Evolutionary conservation across 1,284 basidiomycete genomes (phyloP).

Genomic region (Sphaerobolus stellatus): DNA sequence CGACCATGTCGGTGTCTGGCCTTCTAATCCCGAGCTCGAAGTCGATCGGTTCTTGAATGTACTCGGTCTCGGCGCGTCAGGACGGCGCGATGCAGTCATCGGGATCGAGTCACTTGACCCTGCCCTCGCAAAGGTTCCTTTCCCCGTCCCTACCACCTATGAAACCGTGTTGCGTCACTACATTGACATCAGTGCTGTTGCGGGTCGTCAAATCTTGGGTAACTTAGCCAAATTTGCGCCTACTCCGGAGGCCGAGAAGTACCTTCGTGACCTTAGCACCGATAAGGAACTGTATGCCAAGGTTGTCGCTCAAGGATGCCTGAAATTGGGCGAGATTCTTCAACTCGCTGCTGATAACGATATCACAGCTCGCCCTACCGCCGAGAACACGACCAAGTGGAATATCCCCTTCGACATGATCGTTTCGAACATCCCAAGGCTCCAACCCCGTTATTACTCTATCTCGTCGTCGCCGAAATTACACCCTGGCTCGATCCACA

Average conservation of each 20-base stretch:
- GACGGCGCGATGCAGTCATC: conserved; percentile 80
- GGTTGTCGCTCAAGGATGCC: conserved; percentile 76
- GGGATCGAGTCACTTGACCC: conserved; percentile 96
- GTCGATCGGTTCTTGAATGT: conserved; percentile 86
- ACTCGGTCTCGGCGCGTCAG: conserved; percentile 70
- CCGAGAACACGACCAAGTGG: conserved; percentile 81
- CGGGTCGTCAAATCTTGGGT: conserved; percentile 91
- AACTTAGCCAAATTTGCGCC: conserved; percentile 88
- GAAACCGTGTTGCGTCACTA: conserved; percentile 94
- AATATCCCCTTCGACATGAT: conserved; percentile 96
- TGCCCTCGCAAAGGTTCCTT: conserved; percentile 96
- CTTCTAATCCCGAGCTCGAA: conserved; percentile 89
- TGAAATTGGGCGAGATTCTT: conserved; percentile 90
- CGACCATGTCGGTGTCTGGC: conserved; percentile 98
- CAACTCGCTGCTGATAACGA: conserved; percentile 86
- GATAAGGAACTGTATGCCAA: conserved; percentile 86
- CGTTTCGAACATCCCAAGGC: conserved; percentile 87
- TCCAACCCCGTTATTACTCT: conserved; percentile 97
- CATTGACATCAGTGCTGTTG: conserved; percentile 91
- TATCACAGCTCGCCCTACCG: conserved; percentile 51
- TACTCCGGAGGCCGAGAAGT: conserved; percentile 69
- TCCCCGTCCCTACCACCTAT: conserved; percentile 97
- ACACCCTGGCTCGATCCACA: conserved; percentile 84
- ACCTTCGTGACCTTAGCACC: conserved; percentile 76
- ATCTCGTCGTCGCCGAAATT: conserved; percentile 97